Base-by-base conservation (phyloP, 2,329 filamentous ascomycete species). In the Davidsoniella neocaledoniae region DNA sequence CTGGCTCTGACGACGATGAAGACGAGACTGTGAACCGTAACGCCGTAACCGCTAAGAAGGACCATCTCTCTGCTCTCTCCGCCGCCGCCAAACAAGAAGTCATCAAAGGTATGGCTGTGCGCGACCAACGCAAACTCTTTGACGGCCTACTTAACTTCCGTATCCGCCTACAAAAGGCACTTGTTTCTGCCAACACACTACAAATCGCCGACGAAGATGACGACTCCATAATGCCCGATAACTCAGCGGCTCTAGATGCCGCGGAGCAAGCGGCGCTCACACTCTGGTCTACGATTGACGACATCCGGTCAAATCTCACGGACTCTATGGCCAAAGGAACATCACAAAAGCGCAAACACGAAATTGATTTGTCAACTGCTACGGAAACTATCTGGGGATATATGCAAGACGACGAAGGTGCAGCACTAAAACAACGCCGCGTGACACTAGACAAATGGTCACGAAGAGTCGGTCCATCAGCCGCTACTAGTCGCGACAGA, bases 401-500 rank as follows among this genome's bases (percentile, higher is more conserved):
- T 44, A 81, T 91, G 67, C 67, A 78, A 54, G 66, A 69, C 2
- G 70, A 81, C 6, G 87, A 95, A 59, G 60, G 71, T 23, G 65
- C 69, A 2, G 70, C 74, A 1, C 59, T 73, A 19, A 65, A 74
- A 4, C 74, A 79, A 56, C 79, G 90, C 49, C 79, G 81, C 55
- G 73, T 76, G 17, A 76, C 81, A 0, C 72, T 98, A 10, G 82
- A 94, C 60, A 93, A 93, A 63, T 98, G 91, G 91, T 91, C 87
- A 16, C 69, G 72, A 51, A 91, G 90, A 63, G 66, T 68, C 19
- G 77, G 79, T 56, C 76, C 77, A 47, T 68, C 68, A 17, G 47
- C 51, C 3, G 46, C 42, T 19, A 21, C 29, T 14, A 50, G 39
- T 21, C 48, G 51, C 1, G 57, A 59, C 16, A 58, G 60, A 6